A percentile compares a stretch with the other conserved stretches of the same genome.
phyloP scores from a whole-genome alignment of 139 green algal species.

The Chloropicon primus region DNA sequence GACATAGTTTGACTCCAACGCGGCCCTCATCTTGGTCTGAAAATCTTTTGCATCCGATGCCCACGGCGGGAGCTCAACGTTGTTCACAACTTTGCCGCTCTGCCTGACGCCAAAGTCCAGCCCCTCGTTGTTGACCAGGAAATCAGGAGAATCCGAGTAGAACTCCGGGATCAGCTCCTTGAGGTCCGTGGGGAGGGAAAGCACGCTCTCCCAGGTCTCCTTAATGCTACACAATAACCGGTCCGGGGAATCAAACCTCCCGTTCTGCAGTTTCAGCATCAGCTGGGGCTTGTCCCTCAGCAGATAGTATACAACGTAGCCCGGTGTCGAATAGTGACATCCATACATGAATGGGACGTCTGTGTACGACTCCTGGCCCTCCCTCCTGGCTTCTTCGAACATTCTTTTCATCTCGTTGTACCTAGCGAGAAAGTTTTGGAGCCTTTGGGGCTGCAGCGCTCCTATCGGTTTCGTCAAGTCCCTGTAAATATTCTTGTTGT shows the following conservation, averaged over 20 bases:
- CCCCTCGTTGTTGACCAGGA: background rate
- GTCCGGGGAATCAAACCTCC: slow-evolving; percentile 86
- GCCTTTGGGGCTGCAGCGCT: slow-evolving; percentile 61
- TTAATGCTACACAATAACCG: slow-evolving; percentile 65
- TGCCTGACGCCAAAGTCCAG: background rate
- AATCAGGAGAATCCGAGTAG: slow-evolving; percentile 27
- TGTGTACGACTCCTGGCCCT: background rate
- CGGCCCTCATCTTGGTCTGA: background rate
- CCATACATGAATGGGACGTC: slow-evolving; percentile 73
- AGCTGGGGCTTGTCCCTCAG: slow-evolving; percentile 66
- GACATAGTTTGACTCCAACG: slow-evolving; percentile 1
- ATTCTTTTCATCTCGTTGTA: background rate
- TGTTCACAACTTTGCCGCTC: background rate
- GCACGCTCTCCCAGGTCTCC: slow-evolving; percentile 68
- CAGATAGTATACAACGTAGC: slow-evolving; percentile 90
- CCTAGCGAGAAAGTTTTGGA: slow-evolving; percentile 23
- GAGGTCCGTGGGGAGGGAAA: slow-evolving; percentile 66
- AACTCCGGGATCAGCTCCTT: slow-evolving; percentile 99
- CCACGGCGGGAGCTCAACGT: background rate
- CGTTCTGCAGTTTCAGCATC: slow-evolving; percentile 77
- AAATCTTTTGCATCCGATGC: slow-evolving; percentile 8
- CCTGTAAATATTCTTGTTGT: background rate
- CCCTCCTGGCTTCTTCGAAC: background rate
- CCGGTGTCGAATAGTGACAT: slow-evolving; percentile 85
- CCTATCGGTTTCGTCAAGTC: slow-evolving; percentile 64